These are phyloP conservation scores for Psidium guajava DNA, from an alignment of 345 rosid genomes.

Conservation along the genomic window DNA sequence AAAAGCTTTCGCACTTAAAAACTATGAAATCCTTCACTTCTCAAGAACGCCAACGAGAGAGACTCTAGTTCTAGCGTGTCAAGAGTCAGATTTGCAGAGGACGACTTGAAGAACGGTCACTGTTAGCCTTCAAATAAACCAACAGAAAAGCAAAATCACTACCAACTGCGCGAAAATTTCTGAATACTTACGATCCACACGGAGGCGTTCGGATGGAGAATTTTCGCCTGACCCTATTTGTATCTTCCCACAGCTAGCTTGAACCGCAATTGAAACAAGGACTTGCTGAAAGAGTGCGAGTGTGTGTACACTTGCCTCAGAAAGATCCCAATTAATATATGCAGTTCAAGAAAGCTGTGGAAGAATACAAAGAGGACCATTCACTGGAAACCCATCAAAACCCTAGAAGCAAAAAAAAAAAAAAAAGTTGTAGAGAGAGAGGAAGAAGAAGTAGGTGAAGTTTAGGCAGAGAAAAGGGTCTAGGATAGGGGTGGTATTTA, in stretches of 20 bases:
- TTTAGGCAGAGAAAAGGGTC: background rate
- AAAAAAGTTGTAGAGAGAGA: background rate
- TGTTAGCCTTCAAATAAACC: background rate
- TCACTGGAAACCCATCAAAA: background rate
- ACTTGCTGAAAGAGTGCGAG: background rate
- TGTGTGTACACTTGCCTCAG: background rate
- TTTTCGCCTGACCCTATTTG: constrained; percentile 29
- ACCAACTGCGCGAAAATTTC: background rate
- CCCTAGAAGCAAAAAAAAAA: background rate
- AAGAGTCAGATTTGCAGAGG: background rate
- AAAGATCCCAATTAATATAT: background rate
- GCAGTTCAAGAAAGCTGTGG: constrained; percentile 99
- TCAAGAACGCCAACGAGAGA: background rate
- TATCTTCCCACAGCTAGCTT: constrained; percentile 98
- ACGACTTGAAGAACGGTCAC: background rate
- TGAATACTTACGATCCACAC: background rate
- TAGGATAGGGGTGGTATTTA: constrained; percentile 28
- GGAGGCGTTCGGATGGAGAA: background rate
- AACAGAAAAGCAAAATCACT: background rate
- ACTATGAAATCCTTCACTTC: background rate
- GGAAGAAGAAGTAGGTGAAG: constrained; percentile 6
- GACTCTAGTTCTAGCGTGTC: background rate
- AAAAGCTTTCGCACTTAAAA: background rate
- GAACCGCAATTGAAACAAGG: constrained; percentile 40
- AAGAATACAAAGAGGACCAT: constrained; percentile 79